A percentile compares a stretch with the other conserved stretches of the same genome.
These are phyloP conservation scores for Chlamydomonas sp. DNA, from an alignment of 139 green algal genomes.

Conservation along the genomic window DNA sequence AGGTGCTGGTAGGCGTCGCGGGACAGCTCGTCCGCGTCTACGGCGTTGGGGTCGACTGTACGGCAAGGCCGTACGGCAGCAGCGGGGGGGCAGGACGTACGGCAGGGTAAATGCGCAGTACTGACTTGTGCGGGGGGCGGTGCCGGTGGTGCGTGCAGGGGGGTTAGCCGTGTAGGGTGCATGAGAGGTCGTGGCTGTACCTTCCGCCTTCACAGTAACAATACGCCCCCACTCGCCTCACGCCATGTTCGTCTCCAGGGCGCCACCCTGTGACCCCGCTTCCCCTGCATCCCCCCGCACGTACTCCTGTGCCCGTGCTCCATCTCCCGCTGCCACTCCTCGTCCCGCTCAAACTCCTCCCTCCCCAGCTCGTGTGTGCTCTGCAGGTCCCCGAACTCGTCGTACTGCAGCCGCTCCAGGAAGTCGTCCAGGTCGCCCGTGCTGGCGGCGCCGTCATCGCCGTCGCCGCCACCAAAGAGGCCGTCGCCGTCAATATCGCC, in stretches of 20 bases:
- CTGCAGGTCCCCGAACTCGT: slow-evolving; percentile 39
- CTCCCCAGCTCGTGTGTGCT: not conserved
- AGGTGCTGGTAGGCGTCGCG: slow-evolving; percentile 23
- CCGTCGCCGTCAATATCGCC: not conserved
- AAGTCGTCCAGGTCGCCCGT: slow-evolving; percentile 4
- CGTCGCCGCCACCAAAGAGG: not conserved
- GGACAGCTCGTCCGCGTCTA: not conserved
- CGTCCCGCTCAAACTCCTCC: not conserved
- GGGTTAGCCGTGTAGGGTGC: too few relatives aligned
- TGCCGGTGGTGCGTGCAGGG: too few relatives aligned
- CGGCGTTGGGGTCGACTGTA: slow-evolving; percentile 14
- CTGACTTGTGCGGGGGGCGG: too few relatives aligned
- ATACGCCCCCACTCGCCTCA: not conserved
- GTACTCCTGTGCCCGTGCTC: slow-evolving; percentile 20
- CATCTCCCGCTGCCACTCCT: not conserved
- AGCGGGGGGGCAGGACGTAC: not conserved
- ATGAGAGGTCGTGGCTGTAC: too few relatives aligned
- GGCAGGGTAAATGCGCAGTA: too few relatives aligned
- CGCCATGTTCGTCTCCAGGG: not conserved
- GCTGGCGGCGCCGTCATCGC: not conserved
- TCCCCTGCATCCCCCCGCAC: not conserved
- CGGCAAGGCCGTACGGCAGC: too few relatives aligned
- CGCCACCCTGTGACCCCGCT: not conserved
- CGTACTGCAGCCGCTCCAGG: slow-evolving; percentile 17
- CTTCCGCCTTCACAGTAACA: too few relatives aligned